Base-by-base conservation (phyloP, 2,329 filamentous ascomycete species). In the Penicillium sp. region DNA sequence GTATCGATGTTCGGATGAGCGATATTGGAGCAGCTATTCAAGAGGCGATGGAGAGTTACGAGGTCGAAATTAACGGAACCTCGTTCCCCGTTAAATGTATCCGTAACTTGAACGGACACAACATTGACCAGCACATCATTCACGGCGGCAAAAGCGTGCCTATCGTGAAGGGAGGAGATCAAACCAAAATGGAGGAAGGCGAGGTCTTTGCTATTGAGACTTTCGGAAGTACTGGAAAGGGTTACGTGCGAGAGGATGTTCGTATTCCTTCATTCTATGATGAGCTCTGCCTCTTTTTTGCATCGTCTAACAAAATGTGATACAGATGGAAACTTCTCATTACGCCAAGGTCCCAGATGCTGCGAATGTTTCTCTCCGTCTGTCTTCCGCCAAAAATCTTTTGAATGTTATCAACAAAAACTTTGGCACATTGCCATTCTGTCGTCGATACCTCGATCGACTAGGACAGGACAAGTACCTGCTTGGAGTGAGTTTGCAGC, bases 181-280 rank as follows among this genome's bases (percentile, higher is more conserved):
- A 87, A 71, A 95, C 91, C 52, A 96, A 96, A 81, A 97, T 97
- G 93, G 92, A 97, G 77, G 93, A 97, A 75, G 91, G 91, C 43
- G 92, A 97, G 69, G 87, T 91, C 18, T 97, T 95, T 72, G 92
- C 92, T 62, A 96, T 97, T 65, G 92, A 97, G 78, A 97, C 92
- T 0, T 97, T 97, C 72, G 93, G 92, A 59, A 94, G 88, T 71
- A 97, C 92, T 21, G 93, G 92, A 62, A 92, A 90, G 70, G 92
- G 91, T 62, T 89, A 90, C 68, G 90, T 96, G 56, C 79, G 85
- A 62, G 91, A 97, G 68, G 90, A 96, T 74, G 88, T 91, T 75
- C 71, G 82, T 73, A 40, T 33, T 24, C 8, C 33, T n/a, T 28
- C 20, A 21, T 14, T 21, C 14, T 24, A 47, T 9, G 46, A 33